Conservation (phyloP, 2,329 filamentous ascomycete species). For the Stenocarpella maydis region DNA sequence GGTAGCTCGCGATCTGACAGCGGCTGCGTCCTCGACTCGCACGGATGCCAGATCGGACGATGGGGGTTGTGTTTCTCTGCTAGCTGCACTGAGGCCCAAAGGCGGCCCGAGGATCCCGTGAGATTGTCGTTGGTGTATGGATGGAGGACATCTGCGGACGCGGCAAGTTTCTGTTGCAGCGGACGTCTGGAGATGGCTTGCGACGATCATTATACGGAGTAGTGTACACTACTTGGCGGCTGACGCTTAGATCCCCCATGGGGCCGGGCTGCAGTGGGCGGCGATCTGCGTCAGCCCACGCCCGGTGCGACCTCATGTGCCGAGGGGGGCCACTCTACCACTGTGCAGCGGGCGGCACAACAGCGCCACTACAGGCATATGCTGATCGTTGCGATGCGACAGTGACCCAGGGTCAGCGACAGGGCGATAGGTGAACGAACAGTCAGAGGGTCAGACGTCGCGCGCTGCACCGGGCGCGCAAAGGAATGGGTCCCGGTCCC, state of each 20-base stretch:
- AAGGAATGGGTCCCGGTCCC: not conserved
- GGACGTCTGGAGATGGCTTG: constrained; percentile 5
- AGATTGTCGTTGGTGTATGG: not conserved
- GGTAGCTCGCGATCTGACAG: constrained; percentile 18
- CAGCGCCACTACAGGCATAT: constrained; percentile 4
- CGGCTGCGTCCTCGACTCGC: constrained; percentile 5
- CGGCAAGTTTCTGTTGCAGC: constrained; percentile 16
- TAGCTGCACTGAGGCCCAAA: constrained; percentile 13
- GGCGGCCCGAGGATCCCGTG: constrained; percentile 14
- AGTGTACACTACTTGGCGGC: constrained; percentile 22
- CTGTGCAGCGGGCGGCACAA: not conserved
- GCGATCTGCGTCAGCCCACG: constrained; percentile 19
- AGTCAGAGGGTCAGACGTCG: constrained; percentile 2
- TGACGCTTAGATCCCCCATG: constrained; percentile 12
- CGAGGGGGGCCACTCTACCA: too few species aligned
- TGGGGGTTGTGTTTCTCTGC: not conserved
- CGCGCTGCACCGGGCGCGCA: not conserved
- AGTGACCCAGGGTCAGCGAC: not conserved
- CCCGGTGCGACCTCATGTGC: constrained; percentile 1
- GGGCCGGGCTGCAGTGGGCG: constrained; percentile 9
- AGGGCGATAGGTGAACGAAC: constrained; percentile 15
- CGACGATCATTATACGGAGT: constrained; percentile 26
- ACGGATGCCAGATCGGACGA: constrained; percentile 14
- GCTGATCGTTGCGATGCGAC: not conserved
- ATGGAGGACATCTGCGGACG: not conserved